phyloP scores from a whole-genome alignment of 1,139 yeast genomes.

The Taiozyma sp. region DNA sequence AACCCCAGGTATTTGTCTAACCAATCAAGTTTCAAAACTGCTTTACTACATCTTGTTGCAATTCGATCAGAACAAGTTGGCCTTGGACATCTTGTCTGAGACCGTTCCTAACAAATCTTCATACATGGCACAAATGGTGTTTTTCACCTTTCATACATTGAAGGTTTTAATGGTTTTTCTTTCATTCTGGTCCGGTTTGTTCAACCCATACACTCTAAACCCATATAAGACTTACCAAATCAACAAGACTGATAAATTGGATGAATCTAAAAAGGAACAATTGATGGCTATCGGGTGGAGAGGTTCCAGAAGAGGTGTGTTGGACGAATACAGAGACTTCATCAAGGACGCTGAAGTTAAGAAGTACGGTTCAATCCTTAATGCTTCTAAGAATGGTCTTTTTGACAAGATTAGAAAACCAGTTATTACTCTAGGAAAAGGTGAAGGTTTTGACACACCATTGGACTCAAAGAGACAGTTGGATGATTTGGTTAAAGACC shows the following conservation, averaged over 20 bases:
- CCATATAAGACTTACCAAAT: slow-evolving; percentile 29
- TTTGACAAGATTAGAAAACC: slow-evolving; percentile 53
- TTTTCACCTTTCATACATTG: slow-evolving; percentile 64
- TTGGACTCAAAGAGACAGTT: slow-evolving; percentile 29
- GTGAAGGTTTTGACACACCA: slow-evolving; percentile 81
- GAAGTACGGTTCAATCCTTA: slow-evolving; percentile 70
- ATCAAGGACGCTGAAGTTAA: slow-evolving; percentile 63
- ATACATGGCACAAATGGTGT: slow-evolving; percentile 53
- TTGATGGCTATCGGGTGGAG: slow-evolving; percentile 85
- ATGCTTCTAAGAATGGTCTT: slow-evolving; percentile 71
- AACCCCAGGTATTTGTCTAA: slow-evolving; percentile 84
- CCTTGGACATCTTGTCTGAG: slow-evolving; percentile 44
- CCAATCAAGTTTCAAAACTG: slow-evolving; percentile 50
- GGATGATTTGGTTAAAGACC: slow-evolving; percentile 26
- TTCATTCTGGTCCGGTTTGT: slow-evolving; percentile 59
- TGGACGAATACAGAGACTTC: slow-evolving; percentile 65
- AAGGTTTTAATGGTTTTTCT: slow-evolving; percentile 55
- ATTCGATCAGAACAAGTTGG: slow-evolving; percentile 34
- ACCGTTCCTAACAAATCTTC: slow-evolving; percentile 32
- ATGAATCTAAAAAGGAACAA: slow-evolving; percentile 39
- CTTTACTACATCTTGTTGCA: slow-evolving; percentile 31
- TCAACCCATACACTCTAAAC: slow-evolving; percentile 65
- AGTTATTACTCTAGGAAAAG: slow-evolving; percentile 58
- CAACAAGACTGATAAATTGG: slow-evolving; percentile 21
- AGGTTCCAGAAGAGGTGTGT: slow-evolving; percentile 69